Evolutionary conservation across 495 filamentous ascomycete genomes (phyloP).

Genomic region (Hypoxylon rickii): DNA sequence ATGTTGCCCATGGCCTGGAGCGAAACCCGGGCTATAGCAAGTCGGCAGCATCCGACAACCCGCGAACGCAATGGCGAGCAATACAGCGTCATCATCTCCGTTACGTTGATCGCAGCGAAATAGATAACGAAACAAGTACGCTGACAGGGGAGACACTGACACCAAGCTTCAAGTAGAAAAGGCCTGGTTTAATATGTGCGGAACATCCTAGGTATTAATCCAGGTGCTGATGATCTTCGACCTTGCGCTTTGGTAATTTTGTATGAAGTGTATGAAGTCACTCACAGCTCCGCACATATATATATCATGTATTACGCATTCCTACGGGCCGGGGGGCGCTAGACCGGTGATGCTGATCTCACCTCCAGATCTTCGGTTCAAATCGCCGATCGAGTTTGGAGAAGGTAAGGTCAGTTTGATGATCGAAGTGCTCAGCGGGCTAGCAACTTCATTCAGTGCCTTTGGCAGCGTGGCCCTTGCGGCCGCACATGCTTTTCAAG

Average conservation of each 20-base stretch:
- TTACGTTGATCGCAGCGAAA: too few species aligned
- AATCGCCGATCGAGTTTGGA: conserved; percentile 23
- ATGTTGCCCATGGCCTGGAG: background rate
- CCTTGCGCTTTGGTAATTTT: background rate
- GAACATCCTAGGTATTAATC: conserved; percentile 5
- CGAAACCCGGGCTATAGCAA: conserved; percentile 1
- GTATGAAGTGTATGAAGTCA: conserved; percentile 11
- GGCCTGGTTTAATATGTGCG: too few species aligned
- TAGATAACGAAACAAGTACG: too few species aligned
- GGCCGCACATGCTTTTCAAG: background rate
- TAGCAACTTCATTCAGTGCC: conserved; percentile 5
- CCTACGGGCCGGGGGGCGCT: conserved; percentile 4
- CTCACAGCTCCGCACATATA: background rate
- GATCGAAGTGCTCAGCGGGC: background rate
- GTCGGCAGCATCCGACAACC: conserved; percentile 8
- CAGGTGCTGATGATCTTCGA: conserved; percentile 6
- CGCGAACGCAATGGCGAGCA: too few species aligned
- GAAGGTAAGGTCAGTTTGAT: conserved; percentile 14
- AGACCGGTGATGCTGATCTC: conserved; percentile 14
- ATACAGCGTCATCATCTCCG: too few species aligned
- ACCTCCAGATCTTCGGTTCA: conserved; percentile 32
- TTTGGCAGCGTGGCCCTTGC: background rate
- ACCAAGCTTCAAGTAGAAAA: too few species aligned
- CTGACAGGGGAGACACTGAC: too few species aligned
- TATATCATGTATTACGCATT: conserved; percentile 21